Evolutionary conservation across 169 alveolate genomes (phyloP), one percentile per base, ranked within the genome.

Genomic region (Cryptosporidium baileyi): DNA sequence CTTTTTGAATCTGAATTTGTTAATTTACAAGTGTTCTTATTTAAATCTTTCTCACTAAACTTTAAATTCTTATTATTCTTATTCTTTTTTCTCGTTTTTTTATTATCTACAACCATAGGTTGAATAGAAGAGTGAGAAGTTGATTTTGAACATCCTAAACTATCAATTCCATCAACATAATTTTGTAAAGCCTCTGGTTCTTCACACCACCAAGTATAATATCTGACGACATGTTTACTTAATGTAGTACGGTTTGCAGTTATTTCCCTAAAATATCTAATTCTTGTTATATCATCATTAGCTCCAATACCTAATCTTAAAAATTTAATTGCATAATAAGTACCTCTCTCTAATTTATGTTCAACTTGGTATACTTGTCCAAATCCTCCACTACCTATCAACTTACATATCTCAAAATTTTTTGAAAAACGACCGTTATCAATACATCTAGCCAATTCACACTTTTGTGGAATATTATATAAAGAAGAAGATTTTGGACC

Each of bases 141-240:
- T 85, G 90, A 63, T 82, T 92, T 57, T 47, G 82, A 60, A 89
- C 92, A 49, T 91, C 94, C 61, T 82, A 91, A 82, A 80, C 89
- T 60, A 79, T 92, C 51, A 82, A 67, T 88, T 88, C 95, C 63
- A 65, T 90, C 54, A 91, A 89, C 91, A 82, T 82, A 59, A 80
- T 79, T 61, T 88, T 90, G 97, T 15, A 94, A 80, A 51, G 92
- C 94, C 80, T 92, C 96, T 13, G 96, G 97, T 81, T 94, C 96
- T 63, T 94, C 97, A 61, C 96, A 94, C 97, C 97, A 94, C 97
- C 97, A 94, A n/a, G 96, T 94, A 80, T 91, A 94, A 82, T 93
- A 94, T 17, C 97, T 88, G 30, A 93, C 97, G 45, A 94, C 97
- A 79, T 94, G 94, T 80, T 94, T 94, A 88, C 96, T 93, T 80